These are phyloP conservation scores for Yamadazyma friedrichii DNA, from an alignment of 1,139 yeast genomes.

Conservation along the genomic window DNA sequence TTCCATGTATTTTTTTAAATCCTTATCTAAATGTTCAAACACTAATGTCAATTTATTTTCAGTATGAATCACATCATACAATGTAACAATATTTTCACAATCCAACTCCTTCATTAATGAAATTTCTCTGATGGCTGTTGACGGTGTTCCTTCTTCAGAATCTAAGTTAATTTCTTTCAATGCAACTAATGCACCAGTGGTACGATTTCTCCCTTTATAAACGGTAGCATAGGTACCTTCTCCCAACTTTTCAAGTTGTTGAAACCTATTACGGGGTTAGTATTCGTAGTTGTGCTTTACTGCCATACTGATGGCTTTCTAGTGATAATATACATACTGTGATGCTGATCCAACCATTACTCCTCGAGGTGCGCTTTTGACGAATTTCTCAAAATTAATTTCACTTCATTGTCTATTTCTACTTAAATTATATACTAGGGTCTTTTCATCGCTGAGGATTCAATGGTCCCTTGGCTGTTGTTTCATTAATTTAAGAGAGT, in stretches of 20 bases:
- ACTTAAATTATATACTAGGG: too few relatives aligned
- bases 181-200: slow-evolving; percentile 92
- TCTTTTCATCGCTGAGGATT: neutral
- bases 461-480: slow-evolving; percentile 46
- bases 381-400: neutral
- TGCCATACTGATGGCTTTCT: neutral
- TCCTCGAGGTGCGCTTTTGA: neutral
- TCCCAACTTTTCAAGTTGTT: slow-evolving; percentile 83
- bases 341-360: slow-evolving; percentile 27
- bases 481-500: slow-evolving; percentile 65
- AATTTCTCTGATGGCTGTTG: slow-evolving; percentile 95
- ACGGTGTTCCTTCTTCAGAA: slow-evolving; percentile 97
- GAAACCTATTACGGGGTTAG: slow-evolving; percentile 31
- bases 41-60: slow-evolving; percentile 93
- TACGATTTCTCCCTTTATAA: slow-evolving; percentile 88
- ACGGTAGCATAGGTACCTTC: slow-evolving; percentile 99
- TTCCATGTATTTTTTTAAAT: slow-evolving; percentile 93
- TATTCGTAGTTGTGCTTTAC: slow-evolving; percentile 1
- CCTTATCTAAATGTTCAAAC: slow-evolving; percentile 92
- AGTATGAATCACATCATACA: slow-evolving; percentile 94
- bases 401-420: too few relatives aligned
- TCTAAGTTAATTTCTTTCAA: slow-evolving; percentile 91
- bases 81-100: slow-evolving; percentile 89
- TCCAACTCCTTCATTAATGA: slow-evolving; percentile 95
- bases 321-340: slow-evolving; percentile 23